These are phyloP conservation scores for Dryas drummondii DNA, from an alignment of 306 rosid genomes.

Conservation along the genomic window DNA sequence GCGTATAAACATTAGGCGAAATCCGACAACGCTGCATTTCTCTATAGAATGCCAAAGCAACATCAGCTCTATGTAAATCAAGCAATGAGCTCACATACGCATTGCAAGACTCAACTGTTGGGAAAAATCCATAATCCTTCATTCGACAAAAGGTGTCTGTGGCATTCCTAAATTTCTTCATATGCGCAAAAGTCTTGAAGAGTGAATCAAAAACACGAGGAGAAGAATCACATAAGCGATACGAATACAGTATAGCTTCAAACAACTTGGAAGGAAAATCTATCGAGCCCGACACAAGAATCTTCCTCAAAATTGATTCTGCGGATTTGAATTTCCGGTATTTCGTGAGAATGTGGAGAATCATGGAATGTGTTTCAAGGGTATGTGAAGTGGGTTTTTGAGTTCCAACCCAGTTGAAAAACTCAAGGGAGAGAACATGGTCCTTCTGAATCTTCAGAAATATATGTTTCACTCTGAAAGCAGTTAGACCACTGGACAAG, in stretches of 20 bases:
- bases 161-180: conserved; percentile 60
- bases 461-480: conserved; percentile 63
- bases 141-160: conserved; percentile 54
- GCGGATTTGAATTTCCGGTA: conserved; percentile 54
- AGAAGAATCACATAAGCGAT: conserved; percentile 60
- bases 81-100: conserved; percentile 68
- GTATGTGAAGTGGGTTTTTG: conserved; percentile 53
- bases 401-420: conserved; percentile 63
- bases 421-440: conserved; percentile 62
- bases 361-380: conserved; percentile 49
- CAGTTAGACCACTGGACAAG: conserved; percentile 46
- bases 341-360: conserved; percentile 76
- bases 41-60: conserved; percentile 49
- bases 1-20: conserved; percentile 59
- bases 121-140: conserved; percentile 76
- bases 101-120: conserved; percentile 69
- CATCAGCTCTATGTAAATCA: conserved; percentile 49
- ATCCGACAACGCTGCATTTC: conserved; percentile 49
- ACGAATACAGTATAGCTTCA: conserved; percentile 55
- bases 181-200: conserved; percentile 73
- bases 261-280: conserved; percentile 52
- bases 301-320: conserved; percentile 43
- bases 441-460: conserved; percentile 59
- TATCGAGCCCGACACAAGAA: conserved; percentile 32
- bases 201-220: conserved; percentile 66